Base-by-base conservation (phyloP, 129 eudicot species). In the Pulicaria dysenterica region DNA sequence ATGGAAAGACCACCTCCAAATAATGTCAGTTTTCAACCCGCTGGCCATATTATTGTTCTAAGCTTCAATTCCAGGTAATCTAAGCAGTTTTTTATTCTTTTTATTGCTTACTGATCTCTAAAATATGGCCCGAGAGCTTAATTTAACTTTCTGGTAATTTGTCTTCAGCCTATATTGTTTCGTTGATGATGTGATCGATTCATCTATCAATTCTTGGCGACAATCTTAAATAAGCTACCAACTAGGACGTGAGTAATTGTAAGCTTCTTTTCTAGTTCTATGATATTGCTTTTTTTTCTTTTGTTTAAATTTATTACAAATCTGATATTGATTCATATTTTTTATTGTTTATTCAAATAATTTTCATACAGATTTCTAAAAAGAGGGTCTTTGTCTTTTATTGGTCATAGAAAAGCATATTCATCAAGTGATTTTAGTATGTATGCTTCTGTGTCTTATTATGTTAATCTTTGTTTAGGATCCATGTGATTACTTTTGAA, bases 201-300 rank as follows among this genome's bases (percentile, higher is more conserved):
- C 91, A 59, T 70, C 87, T 17, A 79, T 72, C 54, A 84, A 73
- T 70, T 68, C 78, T 64, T 89, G 98, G 96, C 87, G 96, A 56
- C 95, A 96, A 67, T 75, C 80, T 43, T 92, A 78, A 81, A 43
- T 58, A 46, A 41, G 68, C 51, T 70, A 58, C 50, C 64, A 58
- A 16, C 64, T 34, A 58, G 62, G 62, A 54, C 39, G 14, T 24
- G 8, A 48, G 66, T 67, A 41, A 43, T 44, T 83, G 86, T 79
- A 49, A 78, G 85, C 49, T 59, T 6, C 47, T 48, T n/a, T n/a
- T n/a, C n/a, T n/a, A n/a, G n/a, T n/a, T n/a, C n/a, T n/a, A n/a
- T n/a, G n/a, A n/a, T n/a, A n/a, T n/a, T n/a, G n/a, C n/a, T n/a
- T n/a, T n/a, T n/a, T n/a, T n/a, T n/a, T n/a, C n/a, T n/a, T n/a